Conservation (phyloP, 2,329 filamentous ascomycete genomes). For the Intubia oerlemansii region DNA sequence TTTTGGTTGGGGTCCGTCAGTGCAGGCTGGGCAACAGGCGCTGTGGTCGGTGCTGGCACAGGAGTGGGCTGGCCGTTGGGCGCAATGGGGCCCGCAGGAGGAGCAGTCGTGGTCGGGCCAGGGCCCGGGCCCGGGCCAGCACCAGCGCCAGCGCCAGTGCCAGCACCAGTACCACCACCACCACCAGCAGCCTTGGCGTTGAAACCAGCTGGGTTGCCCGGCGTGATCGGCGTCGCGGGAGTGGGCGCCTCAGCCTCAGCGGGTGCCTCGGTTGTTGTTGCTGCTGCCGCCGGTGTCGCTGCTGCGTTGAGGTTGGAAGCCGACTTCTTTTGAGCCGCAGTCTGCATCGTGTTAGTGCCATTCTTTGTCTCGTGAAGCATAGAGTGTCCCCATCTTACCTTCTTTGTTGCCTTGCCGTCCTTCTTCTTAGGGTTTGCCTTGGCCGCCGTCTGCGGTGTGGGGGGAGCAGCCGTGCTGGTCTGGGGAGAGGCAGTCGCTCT, state of each 20-base stretch:
- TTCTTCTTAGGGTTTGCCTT: slow-evolving; percentile 67
- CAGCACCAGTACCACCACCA: too few species aligned
- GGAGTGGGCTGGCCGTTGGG: slow-evolving; percentile 23
- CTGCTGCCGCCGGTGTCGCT: slow-evolving; percentile 31
- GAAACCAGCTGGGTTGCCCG: slow-evolving; percentile 29
- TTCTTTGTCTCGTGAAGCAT: neutral
- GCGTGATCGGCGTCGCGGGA: slow-evolving; percentile 43
- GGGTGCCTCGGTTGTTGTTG: slow-evolving; percentile 32
- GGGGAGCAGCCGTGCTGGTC: slow-evolving; percentile 44
- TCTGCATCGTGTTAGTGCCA: slow-evolving; percentile 14
- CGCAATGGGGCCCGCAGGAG: slow-evolving; percentile 11
- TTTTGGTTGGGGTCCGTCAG: slow-evolving; percentile 27
- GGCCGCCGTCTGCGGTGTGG: slow-evolving; percentile 51
- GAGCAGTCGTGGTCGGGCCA: slow-evolving; percentile 17
- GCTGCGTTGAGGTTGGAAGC: slow-evolving; percentile 29
- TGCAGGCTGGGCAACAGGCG: slow-evolving; percentile 22
- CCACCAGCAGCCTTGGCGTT: slow-evolving; percentile 15
- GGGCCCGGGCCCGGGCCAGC: too few species aligned
- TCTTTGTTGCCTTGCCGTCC: slow-evolving; percentile 40
- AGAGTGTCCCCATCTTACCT: slow-evolving; percentile 29
- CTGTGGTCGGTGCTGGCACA: slow-evolving; percentile 20
- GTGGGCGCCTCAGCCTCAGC: slow-evolving; percentile 36
- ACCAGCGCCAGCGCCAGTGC: too few species aligned
- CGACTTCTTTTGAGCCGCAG: slow-evolving; percentile 40
- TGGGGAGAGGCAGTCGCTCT: slow-evolving; percentile 40